phyloP scores from a whole-genome alignment of 768 basidiomycete genomes.

The Inosperma sp. region DNA sequence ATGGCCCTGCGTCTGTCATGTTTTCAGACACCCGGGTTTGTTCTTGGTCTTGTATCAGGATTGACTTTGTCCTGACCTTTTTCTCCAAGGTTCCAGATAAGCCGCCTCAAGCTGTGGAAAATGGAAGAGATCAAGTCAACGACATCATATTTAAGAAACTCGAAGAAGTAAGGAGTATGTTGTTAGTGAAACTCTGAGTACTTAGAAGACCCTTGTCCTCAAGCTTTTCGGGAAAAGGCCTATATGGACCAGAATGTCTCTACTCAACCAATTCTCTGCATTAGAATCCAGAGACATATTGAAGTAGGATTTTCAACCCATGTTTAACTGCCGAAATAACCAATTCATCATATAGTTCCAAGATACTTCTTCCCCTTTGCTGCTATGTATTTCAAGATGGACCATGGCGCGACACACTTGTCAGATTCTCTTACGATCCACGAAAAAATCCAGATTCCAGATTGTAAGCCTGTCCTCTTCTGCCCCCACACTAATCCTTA shows the following conservation, averaged over 20 bases:
- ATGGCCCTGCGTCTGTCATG: slow-evolving; percentile 66
- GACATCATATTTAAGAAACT: slow-evolving; percentile 50
- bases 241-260: slow-evolving; percentile 82
- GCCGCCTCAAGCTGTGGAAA: slow-evolving; percentile 59
- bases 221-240: slow-evolving; percentile 77
- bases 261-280: slow-evolving; percentile 75
- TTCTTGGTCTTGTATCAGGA: not conserved
- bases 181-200: not conserved
- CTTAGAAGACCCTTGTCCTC: not conserved
- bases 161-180: slow-evolving; percentile 42
- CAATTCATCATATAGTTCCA: no score
- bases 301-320: slow-evolving; percentile 49
- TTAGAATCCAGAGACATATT: slow-evolving; percentile 66
- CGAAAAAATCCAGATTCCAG: slow-evolving; percentile 65
- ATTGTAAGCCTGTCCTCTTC: slow-evolving; percentile 51
- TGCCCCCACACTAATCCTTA: slow-evolving; percentile 3
- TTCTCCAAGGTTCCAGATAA: slow-evolving; percentile 56
- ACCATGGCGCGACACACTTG: slow-evolving; percentile 86
- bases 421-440: slow-evolving; percentile 89
- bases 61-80: not conserved
- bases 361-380: slow-evolving; percentile 71
- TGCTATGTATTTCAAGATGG: slow-evolving; percentile 92
- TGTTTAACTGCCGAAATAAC: no score
- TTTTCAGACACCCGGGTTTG: slow-evolving; percentile 56
- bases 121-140: slow-evolving; percentile 51